Evolutionary conservation across 257 asterid genomes (phyloP).

Genomic region (Solanum bulbocastanum): DNA sequence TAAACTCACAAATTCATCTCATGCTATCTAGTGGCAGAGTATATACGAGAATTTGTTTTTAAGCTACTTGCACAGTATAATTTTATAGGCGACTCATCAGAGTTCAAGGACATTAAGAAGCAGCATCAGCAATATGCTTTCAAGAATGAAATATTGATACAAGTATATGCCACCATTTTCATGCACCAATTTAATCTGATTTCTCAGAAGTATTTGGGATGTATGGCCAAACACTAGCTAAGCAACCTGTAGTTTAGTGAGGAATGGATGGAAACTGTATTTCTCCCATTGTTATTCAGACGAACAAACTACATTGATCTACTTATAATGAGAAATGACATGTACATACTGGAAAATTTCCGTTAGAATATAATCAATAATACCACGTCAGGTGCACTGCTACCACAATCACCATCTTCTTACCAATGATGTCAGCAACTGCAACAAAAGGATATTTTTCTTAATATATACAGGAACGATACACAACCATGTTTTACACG

Average conservation of each 20-base stretch:
- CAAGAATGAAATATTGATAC: background rate
- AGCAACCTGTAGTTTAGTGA: background rate
- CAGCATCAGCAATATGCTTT: background rate
- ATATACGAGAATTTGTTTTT: too few relatives aligned
- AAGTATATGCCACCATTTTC: background rate
- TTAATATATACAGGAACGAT: background rate
- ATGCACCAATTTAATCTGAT: background rate
- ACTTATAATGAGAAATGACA: background rate
- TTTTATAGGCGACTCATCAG: background rate
- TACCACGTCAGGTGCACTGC: background rate
- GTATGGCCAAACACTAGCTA: background rate
- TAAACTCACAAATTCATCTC: background rate
- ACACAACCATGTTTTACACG: background rate
- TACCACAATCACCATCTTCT: conserved; percentile 61
- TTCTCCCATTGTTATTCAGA: background rate
- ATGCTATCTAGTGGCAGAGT: background rate
- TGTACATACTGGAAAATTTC: conserved; percentile 5
- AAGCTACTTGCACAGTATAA: too few relatives aligned
- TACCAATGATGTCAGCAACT: conserved; percentile 80
- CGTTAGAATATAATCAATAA: background rate
- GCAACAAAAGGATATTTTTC: conserved; percentile 18
- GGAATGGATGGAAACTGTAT: background rate
- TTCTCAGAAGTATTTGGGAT: background rate
- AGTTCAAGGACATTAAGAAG: background rate
- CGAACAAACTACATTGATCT: background rate